phyloP scores from a whole-genome alignment of 768 basidiomycete species.

The Agaricus subrufescens region DNA sequence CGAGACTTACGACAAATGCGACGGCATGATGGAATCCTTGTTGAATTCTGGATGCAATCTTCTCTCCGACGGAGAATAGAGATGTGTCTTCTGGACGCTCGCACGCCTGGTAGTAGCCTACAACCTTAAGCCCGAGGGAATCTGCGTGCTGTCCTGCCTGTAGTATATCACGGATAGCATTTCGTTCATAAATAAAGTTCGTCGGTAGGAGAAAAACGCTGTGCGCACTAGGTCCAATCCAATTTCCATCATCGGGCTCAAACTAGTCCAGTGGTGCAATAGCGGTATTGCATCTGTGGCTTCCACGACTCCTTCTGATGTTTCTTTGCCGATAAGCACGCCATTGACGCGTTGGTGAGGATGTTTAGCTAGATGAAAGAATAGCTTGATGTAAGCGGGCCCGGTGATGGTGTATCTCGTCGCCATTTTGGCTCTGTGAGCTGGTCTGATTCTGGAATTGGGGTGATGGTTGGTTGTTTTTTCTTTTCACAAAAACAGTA shows the following conservation, averaged over 20 bases:
- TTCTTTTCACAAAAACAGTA: neutral
- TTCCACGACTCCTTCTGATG: constrained; percentile 28
- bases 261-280: constrained; percentile 79
- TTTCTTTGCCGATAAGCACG: constrained; percentile 59
- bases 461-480: neutral
- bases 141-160: constrained; percentile 61
- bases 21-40: constrained; percentile 53
- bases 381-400: constrained; percentile 67
- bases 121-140: constrained; percentile 45
- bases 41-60: constrained; percentile 51
- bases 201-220: constrained; percentile 16
- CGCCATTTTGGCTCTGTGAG: neutral
- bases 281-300: constrained; percentile 71
- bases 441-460: neutral
- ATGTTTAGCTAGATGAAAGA: constrained; percentile 77
- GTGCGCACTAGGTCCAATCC: constrained; percentile 63
- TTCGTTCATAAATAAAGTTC: too few species aligned
- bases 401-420: constrained; percentile 47
- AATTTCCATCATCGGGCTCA: constrained; percentile 85
- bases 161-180: neutral
- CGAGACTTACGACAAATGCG: constrained; percentile 59
- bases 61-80: constrained; percentile 63
- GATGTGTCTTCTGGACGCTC: constrained; percentile 57
- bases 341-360: constrained; percentile 75
- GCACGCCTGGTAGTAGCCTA: constrained; percentile 76